Evolutionary conservation across 2,329 filamentous ascomycete species (phyloP).

Genomic region (Plenodomus tracheiphilus): DNA sequence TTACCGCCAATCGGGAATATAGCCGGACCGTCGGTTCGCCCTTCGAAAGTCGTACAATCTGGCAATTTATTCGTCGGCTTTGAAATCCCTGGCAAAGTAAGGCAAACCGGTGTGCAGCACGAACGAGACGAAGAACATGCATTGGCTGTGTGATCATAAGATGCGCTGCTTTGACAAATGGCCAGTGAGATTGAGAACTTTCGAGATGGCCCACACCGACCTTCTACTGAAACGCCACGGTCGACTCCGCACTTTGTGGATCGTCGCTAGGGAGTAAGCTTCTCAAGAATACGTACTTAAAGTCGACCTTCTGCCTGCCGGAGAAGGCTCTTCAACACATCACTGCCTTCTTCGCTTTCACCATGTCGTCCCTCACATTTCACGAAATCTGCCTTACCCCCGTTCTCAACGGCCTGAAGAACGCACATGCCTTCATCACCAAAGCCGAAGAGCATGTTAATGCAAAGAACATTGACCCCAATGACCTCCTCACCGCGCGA

Average conservation of each 20-base stretch:
- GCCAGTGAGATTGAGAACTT: too few species aligned
- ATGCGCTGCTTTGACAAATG: too few species aligned
- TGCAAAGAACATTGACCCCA: constrained; percentile 41
- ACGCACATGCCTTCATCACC: constrained; percentile 48
- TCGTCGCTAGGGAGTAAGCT: not conserved
- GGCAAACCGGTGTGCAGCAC: not conserved
- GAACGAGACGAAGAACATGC: too few species aligned
- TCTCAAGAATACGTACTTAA: not conserved
- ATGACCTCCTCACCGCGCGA: constrained; percentile 46
- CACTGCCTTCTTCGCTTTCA: too few species aligned
- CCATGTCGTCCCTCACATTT: constrained; percentile 27
- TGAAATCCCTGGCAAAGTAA: too few species aligned
- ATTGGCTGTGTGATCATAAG: too few species aligned
- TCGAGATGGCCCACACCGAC: not conserved
- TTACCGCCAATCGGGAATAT: not conserved
- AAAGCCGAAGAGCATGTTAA: constrained; percentile 50
- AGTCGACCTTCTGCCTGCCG: not conserved
- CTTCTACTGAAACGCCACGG: not conserved
- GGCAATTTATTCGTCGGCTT: too few species aligned
- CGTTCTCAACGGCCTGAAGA: constrained; percentile 49
- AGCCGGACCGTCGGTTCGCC: not conserved
- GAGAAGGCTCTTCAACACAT: not conserved
- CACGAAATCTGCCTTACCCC: constrained; percentile 47
- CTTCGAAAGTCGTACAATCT: not conserved
- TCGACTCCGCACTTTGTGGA: not conserved